Evolutionary conservation across 768 basidiomycete genomes (phyloP).

Genomic region (Exidia glandulosa): DNA sequence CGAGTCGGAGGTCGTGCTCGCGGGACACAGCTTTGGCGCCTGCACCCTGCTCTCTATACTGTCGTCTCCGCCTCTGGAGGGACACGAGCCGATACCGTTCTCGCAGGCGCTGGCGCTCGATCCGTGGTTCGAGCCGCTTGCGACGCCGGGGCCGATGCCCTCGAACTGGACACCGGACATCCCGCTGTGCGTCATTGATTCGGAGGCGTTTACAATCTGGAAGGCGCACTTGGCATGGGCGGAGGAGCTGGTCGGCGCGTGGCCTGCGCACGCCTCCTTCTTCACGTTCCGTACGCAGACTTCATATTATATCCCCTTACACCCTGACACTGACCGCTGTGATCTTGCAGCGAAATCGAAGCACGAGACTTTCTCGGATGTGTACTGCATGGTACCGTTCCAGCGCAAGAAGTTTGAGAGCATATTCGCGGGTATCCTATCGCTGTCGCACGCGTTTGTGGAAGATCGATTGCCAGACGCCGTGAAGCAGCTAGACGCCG

Average conservation of each 20-base stretch:
- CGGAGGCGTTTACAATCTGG: conserved; percentile 73
- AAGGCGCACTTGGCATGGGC: conserved; percentile 56
- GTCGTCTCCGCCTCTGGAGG: conserved; percentile 33
- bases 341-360: neutral
- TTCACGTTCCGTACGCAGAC: neutral
- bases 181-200: conserved; percentile 59
- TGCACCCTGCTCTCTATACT: conserved; percentile 45
- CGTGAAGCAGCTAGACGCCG: neutral
- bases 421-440: neutral
- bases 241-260: conserved; percentile 38
- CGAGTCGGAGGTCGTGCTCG: conserved; percentile 26
- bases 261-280: conserved; percentile 20
- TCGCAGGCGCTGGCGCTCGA: conserved; percentile 55
- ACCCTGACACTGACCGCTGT: neutral
- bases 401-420: neutral
- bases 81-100: conserved; percentile 38
- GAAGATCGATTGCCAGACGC: neutral
- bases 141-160: conserved; percentile 39
- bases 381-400: conserved; percentile 1
- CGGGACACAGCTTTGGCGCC: conserved; percentile 49
- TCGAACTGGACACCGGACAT: conserved; percentile 5
- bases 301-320: neutral
- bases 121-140: conserved; percentile 76
- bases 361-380: conserved; percentile 4
- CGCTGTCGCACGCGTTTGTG: conserved; percentile 2